Evolutionary conservation across 345 rosid genomes (phyloP).

Genomic region (Zanthoxylum bungeanum): DNA sequence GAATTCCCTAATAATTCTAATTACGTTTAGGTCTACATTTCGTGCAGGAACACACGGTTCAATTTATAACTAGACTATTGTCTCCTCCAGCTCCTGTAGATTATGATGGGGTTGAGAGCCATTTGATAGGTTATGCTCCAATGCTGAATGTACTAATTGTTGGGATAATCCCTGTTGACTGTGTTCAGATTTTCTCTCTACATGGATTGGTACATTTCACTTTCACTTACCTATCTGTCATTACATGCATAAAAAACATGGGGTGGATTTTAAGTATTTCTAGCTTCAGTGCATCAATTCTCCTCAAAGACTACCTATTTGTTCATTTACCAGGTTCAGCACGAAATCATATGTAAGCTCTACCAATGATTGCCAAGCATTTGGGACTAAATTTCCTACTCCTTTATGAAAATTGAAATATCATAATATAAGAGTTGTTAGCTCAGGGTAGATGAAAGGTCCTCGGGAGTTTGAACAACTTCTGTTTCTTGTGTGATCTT

Average conservation of each 20-base stretch:
- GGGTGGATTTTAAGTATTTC: background rate
- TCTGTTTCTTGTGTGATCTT: background rate
- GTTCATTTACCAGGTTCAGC: too few species aligned
- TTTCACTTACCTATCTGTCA: conserved; percentile 7
- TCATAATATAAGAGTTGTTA: too few species aligned
- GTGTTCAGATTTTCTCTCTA: conserved; percentile 87
- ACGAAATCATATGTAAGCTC: too few species aligned
- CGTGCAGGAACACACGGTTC: conserved; percentile 80
- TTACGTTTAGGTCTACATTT: conserved; percentile 1
- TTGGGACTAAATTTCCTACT: too few species aligned
- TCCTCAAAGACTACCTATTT: too few species aligned
- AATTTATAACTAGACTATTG: conserved; percentile 74
- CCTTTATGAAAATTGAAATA: too few species aligned
- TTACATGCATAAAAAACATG: background rate
- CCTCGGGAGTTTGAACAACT: too few species aligned
- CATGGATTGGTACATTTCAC: conserved; percentile 77
- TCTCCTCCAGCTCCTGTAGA: conserved; percentile 75
- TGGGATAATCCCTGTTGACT: conserved; percentile 85
- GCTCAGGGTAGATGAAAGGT: too few species aligned
- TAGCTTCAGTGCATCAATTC: background rate
- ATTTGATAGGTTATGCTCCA: conserved; percentile 76
- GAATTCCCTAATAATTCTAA: background rate
- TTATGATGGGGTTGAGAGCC: conserved; percentile 53
- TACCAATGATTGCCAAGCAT: too few species aligned
- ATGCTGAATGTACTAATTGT: conserved; percentile 78